Percentiles rank a stretch among this genome's conserved stretches.
phyloP scores from a whole-genome alignment of 257 asterid species.

The Primulina eburnea region DNA sequence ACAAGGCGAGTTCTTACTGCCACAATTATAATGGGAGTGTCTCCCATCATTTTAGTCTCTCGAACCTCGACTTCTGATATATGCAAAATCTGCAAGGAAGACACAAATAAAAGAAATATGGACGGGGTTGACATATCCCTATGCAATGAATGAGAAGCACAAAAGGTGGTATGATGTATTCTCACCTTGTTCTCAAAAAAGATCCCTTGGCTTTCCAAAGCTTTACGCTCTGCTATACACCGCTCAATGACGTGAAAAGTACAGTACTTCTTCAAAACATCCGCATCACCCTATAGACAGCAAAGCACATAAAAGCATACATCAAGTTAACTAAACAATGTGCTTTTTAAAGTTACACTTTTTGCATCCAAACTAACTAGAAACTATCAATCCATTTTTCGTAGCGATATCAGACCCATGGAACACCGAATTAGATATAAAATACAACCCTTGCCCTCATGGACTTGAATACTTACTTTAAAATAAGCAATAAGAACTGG shows the following conservation, averaged over 20 bases:
- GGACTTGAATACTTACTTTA: slow-evolving; percentile 54
- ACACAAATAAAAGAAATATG: neutral
- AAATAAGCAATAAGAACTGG: slow-evolving; percentile 88
- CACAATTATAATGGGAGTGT: slow-evolving; percentile 78
- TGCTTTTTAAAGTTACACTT: neutral
- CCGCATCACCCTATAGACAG: slow-evolving; percentile 57
- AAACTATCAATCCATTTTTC: neutral
- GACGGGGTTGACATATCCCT: neutral
- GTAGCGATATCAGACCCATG: neutral
- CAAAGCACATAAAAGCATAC: slow-evolving; percentile 12
- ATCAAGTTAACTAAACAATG: slow-evolving; percentile 2
- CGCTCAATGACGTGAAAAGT: slow-evolving; percentile 76
- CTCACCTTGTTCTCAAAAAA: slow-evolving; percentile 84
- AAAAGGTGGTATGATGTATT: neutral
- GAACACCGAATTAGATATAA: slow-evolving; percentile 4
- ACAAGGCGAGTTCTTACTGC: slow-evolving; percentile 41
- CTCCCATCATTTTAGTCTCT: slow-evolving; percentile 97
- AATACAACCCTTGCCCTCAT: neutral
- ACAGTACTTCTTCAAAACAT: slow-evolving; percentile 72
- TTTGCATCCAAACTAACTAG: neutral
- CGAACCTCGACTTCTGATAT: slow-evolving; percentile 83
- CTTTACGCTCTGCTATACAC: slow-evolving; percentile 83
- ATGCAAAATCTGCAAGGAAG: slow-evolving; percentile 73
- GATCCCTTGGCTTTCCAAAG: slow-evolving; percentile 68
- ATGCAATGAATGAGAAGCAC: neutral